These are phyloP conservation scores for Haplosporangium gracile DNA, from an alignment of 192 early-diverging fungal species.

Conservation along the genomic window DNA sequence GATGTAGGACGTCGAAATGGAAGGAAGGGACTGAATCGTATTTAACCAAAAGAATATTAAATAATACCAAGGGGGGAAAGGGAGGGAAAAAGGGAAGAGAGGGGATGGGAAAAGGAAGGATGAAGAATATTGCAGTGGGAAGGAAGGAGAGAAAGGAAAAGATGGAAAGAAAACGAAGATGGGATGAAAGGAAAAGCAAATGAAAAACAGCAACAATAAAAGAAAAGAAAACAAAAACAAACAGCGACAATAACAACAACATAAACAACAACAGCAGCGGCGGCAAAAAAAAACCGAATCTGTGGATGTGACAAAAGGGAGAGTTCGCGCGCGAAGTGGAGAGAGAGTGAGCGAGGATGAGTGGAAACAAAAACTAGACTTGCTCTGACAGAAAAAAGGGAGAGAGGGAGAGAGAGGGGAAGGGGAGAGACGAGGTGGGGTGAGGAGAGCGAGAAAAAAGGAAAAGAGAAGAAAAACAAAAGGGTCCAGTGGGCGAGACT, in stretches of 20 bases:
- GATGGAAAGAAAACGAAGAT: conserved; percentile 7
- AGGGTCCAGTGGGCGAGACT: no score
- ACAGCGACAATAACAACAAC: background rate
- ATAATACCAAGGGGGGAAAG: conserved; percentile 24
- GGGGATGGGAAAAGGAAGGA: background rate
- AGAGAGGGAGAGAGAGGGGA: background rate
- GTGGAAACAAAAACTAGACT: background rate
- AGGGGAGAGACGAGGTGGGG: background rate
- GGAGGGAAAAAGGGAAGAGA: background rate
- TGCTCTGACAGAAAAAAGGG: background rate
- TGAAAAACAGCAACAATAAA: background rate
- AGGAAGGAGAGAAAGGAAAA: background rate
- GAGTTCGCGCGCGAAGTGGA: background rate
- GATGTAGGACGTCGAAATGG: background rate
- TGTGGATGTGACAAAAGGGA: background rate
- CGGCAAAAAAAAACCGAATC: background rate
- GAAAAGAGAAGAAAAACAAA: background rate
- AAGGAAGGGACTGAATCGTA: conserved; percentile 14
- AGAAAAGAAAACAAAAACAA: background rate
- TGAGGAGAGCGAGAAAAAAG: background rate
- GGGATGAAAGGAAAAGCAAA: conserved; percentile 1
- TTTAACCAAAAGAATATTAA: conserved; percentile 42
- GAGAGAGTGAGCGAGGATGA: background rate
- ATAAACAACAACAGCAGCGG: no score
- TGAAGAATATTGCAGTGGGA: background rate